phyloP scores from a whole-genome alignment of 495 filamentous ascomycete species.

The Amorphotheca resinae region DNA sequence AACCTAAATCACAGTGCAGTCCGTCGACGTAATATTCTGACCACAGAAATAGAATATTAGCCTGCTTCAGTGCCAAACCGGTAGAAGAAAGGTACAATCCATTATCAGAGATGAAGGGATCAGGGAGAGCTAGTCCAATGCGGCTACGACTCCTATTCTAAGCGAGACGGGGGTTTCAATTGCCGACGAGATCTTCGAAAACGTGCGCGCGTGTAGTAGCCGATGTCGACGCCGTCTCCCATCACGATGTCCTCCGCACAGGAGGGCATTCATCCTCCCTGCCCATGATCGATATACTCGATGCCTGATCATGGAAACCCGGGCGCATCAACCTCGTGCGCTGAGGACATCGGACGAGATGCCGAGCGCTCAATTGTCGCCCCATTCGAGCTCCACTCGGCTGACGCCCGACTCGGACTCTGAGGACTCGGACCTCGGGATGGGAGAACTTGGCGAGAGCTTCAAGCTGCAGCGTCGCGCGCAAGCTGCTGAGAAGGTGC shows the following conservation, averaged over 20 bases:
- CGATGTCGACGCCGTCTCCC: too few species aligned
- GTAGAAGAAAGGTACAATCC: too few species aligned
- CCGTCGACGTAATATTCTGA: too few species aligned
- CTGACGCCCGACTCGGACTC: constrained; percentile 19
- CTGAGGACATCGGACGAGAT: constrained; percentile 10
- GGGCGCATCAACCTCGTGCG: background rate
- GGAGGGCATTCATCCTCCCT: too few species aligned
- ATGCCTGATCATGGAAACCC: constrained; percentile 7
- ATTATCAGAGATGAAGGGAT: too few species aligned
- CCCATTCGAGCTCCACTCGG: constrained; percentile 12
- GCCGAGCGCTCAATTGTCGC: background rate
- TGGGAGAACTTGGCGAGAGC: constrained; percentile 12
- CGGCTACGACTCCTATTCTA: background rate
- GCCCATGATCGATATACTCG: background rate
- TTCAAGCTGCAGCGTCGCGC: constrained; percentile 7
- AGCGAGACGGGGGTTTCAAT: background rate
- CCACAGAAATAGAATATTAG: too few species aligned
- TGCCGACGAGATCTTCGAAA: too few species aligned
- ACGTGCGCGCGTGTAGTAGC: too few species aligned
- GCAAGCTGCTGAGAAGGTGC: constrained; percentile 4
- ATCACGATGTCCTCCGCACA: too few species aligned
- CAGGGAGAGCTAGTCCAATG: too few species aligned
- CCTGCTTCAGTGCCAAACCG: too few species aligned
- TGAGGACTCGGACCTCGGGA: constrained; percentile 17
- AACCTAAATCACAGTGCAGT: too few species aligned